Conservation (phyloP, 2,329 filamentous ascomycete genomes). For the Cryphonectria naterciae region DNA sequence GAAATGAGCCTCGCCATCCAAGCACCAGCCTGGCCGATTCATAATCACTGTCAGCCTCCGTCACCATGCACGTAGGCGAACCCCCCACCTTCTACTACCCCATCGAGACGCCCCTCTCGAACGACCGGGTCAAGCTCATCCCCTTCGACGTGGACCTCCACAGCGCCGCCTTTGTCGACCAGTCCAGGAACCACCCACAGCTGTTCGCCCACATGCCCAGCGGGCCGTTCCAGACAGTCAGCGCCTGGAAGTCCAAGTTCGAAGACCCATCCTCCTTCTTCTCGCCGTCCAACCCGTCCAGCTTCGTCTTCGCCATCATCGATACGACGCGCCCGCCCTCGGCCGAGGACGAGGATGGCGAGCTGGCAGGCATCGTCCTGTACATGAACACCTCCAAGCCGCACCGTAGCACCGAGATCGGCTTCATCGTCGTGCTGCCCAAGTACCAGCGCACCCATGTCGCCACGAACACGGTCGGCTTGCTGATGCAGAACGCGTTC, state of each 20-base stretch:
- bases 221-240: constrained; percentile 29
- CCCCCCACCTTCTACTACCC: constrained; percentile 18
- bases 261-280: constrained; percentile 20
- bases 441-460: constrained; percentile 42
- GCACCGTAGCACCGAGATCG: constrained; percentile 37
- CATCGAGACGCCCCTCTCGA: constrained; percentile 31
- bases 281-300: constrained; percentile 22
- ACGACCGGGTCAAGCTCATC: constrained; percentile 30
- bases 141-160: constrained; percentile 31
- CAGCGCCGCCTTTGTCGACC: constrained; percentile 25
- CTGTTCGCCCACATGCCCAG: constrained; percentile 32
- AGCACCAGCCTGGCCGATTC: not conserved
- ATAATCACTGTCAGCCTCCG: not conserved
- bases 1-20: not conserved
- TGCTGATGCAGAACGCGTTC: constrained; percentile 39
- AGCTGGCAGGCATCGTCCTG: constrained; percentile 37
- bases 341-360: constrained; percentile 36
- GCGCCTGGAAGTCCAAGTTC: constrained; percentile 28
- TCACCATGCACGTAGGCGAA: not conserved
- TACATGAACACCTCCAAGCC: constrained; percentile 33
- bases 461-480: constrained; percentile 39
- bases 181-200: constrained; percentile 26
- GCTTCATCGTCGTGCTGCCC: constrained; percentile 42
- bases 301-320: constrained; percentile 35
- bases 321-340: constrained; percentile 36